Conservation (phyloP, 139 green algal genomes). For the Zygnema circumcarinatum region DNA sequence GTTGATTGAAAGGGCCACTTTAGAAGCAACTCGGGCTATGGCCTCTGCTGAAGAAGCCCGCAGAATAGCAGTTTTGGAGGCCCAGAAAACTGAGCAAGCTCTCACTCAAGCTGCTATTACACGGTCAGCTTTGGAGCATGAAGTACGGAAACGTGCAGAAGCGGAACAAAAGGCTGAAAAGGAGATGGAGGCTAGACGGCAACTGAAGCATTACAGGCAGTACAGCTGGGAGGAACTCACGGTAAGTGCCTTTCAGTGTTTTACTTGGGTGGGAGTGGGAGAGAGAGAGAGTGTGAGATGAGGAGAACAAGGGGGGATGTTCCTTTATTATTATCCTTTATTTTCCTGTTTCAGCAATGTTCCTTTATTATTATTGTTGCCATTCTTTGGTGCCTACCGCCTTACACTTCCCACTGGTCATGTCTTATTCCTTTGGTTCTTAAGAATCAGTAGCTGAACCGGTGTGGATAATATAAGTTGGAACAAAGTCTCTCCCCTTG, state of each 20-base stretch:
- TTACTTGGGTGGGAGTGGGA: too few species aligned
- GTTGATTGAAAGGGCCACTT: conserved; percentile 25
- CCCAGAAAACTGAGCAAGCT: conserved; percentile 24
- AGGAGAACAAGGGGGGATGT: too few species aligned
- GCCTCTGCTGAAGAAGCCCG: conserved; percentile 36
- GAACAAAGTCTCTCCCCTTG: too few species aligned
- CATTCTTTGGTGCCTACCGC: too few species aligned
- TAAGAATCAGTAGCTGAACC: too few species aligned
- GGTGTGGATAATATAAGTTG: too few species aligned
- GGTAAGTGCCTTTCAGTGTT: conserved; percentile 28
- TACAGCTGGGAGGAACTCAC: conserved; percentile 38
- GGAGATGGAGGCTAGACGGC: neutral
- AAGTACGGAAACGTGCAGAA: conserved; percentile 24
- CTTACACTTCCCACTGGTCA: too few species aligned
- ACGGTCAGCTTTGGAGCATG: conserved; percentile 10
- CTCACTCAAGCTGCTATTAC: conserved; percentile 38
- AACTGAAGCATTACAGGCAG: conserved; percentile 19
- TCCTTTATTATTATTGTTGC: too few species aligned
- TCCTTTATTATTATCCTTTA: too few species aligned
- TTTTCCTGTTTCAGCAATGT: too few species aligned
- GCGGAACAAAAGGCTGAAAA: conserved; percentile 37
- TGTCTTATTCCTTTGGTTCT: too few species aligned
- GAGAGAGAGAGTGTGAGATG: too few species aligned
- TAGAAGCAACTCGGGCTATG: conserved; percentile 40
- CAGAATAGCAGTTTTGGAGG: conserved; percentile 21